These are phyloP conservation scores for Mrakia blollopis DNA, from an alignment of 768 basidiomycete species.

Conservation along the genomic window DNA sequence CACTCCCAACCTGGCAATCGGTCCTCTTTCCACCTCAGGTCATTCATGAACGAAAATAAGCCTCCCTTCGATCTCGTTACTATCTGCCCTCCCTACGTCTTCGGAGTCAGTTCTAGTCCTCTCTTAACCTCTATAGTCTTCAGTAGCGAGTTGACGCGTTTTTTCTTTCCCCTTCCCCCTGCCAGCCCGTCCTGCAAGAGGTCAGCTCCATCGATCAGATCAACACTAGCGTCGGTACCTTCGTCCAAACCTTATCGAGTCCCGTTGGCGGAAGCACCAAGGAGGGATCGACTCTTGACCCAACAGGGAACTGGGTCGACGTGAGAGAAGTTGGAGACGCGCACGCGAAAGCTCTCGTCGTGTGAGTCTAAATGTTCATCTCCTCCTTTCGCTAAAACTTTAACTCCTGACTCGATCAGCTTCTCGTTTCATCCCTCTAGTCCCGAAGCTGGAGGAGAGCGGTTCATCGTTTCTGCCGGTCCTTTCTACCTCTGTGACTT, in stretches of 20 bases:
- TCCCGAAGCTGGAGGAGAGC: conserved; percentile 54
- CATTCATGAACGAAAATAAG: conserved; percentile 37
- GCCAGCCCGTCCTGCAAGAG: neutral
- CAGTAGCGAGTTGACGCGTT: too few species aligned
- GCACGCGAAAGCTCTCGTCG: conserved; percentile 54
- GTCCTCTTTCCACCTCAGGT: too few species aligned
- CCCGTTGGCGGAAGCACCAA: conserved; percentile 29
- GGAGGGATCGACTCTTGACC: conserved; percentile 27
- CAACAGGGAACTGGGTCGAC: conserved; percentile 41
- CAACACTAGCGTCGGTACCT: conserved; percentile 44
- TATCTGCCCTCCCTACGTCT: conserved; percentile 51
- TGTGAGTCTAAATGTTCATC: conserved; percentile 33
- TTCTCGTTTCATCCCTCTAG: too few species aligned
- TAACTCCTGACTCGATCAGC: too few species aligned
- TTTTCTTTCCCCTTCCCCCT: too few species aligned
- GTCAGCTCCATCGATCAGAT: conserved; percentile 36
- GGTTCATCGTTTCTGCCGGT: conserved; percentile 52
- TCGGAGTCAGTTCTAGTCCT: neutral
- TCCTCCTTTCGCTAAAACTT: too few species aligned
- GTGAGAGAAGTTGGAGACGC: conserved; percentile 52
- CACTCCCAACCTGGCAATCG: too few species aligned
- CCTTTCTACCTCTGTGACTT: neutral
- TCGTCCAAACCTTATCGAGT: conserved; percentile 33
- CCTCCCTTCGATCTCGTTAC: conserved; percentile 52
- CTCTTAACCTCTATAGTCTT: too few species aligned